Evolutionary conservation across 139 green algal genomes (phyloP).

Genomic region (Protoeuglena noctilucae): DNA sequence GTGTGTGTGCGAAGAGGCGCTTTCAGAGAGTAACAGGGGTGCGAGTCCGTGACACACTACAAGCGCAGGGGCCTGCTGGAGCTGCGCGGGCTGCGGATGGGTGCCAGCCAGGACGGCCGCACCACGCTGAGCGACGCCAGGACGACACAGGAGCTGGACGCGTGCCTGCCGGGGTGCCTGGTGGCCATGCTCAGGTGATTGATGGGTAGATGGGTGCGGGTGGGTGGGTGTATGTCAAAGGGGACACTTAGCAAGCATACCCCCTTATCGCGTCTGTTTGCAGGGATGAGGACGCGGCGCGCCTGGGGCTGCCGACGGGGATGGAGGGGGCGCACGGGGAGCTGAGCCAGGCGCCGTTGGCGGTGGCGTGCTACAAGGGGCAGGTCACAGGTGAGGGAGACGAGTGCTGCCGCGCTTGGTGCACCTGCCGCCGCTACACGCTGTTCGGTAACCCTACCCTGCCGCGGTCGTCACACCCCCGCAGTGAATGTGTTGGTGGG

Average conservation of each 20-base stretch:
- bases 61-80: not conserved
- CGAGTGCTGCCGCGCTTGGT: no score
- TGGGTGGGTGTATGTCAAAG: no score
- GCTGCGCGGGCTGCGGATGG: constrained; percentile 7
- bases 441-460: no score
- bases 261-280: not conserved
- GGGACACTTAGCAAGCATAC: not conserved
- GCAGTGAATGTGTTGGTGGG: not conserved
- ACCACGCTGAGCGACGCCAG: constrained; percentile 13
- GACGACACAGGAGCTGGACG: constrained; percentile 11
- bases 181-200: constrained; percentile 12
- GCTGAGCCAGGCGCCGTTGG: constrained; percentile 38
- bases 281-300: constrained; percentile 27
- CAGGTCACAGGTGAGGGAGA: no score
- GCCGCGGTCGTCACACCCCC: no score
- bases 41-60: not conserved
- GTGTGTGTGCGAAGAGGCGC: constrained; percentile 1
- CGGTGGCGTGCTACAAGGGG: constrained; percentile 60
- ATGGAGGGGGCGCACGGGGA: constrained; percentile 19
- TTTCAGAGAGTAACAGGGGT: not conserved
- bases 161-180: constrained; percentile 10
- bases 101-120: constrained; percentile 26
- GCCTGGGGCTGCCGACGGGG: constrained; percentile 16
- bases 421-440: no score
- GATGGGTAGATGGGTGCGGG: no score